phyloP scores from a whole-genome alignment of 441 rosid genomes.

The Brassica balearica region DNA sequence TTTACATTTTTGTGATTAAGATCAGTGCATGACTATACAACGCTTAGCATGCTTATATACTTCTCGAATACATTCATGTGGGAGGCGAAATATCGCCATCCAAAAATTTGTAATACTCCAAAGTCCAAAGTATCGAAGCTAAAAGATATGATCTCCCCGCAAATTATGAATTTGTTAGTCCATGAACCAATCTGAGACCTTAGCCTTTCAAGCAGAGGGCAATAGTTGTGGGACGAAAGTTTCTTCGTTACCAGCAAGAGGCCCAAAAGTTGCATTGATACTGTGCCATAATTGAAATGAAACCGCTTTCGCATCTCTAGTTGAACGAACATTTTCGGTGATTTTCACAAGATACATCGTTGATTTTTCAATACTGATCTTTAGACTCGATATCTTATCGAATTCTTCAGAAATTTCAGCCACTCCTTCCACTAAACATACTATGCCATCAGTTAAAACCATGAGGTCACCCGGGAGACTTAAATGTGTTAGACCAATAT shows the following conservation, averaged over 20 bases:
- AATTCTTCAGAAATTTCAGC: not conserved
- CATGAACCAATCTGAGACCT: not conserved
- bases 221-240: not conserved
- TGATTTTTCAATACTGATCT: not conserved
- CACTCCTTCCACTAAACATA: not conserved
- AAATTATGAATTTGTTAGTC: not conserved
- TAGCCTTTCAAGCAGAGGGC: not conserved
- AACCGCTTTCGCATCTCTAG: not conserved
- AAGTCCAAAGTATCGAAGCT: not conserved
- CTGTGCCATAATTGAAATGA: not conserved
- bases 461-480: not conserved
- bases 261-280: not conserved
- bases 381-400: not conserved
- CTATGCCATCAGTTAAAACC: not conserved
- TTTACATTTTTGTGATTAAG: not conserved
- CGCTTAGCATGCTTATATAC: not conserved
- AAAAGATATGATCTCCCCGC: not conserved
- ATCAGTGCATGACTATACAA: not conserved
- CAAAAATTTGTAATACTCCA: slow-evolving; percentile 1
- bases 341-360: not conserved
- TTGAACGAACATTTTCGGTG: not conserved
- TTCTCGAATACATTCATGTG: not conserved
- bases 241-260: not conserved
- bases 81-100: not conserved
- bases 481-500: not conserved